Evolutionary conservation across 2,329 filamentous ascomycete species (phyloP).

Genomic region (Fonsecaea multimorphosa): DNA sequence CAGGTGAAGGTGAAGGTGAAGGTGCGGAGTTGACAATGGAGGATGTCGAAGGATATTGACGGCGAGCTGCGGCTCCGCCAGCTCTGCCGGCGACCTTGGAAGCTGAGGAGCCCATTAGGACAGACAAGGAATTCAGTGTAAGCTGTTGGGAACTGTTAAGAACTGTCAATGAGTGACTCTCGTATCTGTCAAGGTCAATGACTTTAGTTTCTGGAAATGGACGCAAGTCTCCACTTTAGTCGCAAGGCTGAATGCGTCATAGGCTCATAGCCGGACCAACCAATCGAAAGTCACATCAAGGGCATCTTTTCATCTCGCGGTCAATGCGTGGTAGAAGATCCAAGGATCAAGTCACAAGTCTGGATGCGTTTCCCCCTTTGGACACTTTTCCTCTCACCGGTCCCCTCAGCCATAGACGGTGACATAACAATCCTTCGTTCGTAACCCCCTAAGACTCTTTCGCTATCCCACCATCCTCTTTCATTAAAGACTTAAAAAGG

Average conservation of each 20-base stretch:
- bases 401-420: constrained; percentile 3
- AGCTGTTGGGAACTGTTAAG: not conserved
- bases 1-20: constrained; percentile 17
- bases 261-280: not conserved
- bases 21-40: constrained; percentile 33
- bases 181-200: not conserved
- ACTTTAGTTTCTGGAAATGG: not conserved
- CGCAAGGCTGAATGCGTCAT: constrained; percentile 15
- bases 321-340: not conserved
- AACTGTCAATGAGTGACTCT: not conserved
- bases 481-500: constrained; percentile 1
- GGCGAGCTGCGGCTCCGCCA: constrained; percentile 33
- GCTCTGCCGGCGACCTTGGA: constrained; percentile 38
- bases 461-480: not conserved
- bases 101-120: constrained; percentile 36
- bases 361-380: constrained; percentile 12
- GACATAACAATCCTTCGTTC: constrained; percentile 3
- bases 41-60: constrained; percentile 38
- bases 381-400: not conserved
- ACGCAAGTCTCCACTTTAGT: constrained; percentile 7
- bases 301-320: constrained; percentile 5
- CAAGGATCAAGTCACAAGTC: not conserved
- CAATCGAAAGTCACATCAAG: not conserved
- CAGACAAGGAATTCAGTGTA: not conserved
- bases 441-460: not conserved